Evolutionary conservation across 768 basidiomycete species (phyloP).

Genomic region (Leccinellum luteum): DNA sequence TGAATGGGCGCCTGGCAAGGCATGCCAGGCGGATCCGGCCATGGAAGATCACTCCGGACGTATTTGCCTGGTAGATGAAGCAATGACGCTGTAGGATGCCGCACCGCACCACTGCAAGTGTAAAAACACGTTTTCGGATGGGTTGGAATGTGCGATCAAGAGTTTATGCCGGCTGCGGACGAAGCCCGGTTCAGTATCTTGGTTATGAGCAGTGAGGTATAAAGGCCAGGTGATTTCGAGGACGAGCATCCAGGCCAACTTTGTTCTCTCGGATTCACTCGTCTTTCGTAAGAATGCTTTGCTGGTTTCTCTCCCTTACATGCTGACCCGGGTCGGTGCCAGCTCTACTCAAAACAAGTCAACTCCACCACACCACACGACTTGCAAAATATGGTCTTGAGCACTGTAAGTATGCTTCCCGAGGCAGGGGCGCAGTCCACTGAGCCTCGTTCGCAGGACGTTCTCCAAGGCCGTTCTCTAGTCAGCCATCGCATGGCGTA

Average conservation of each 20-base stretch:
- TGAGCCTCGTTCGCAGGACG: conserved; percentile 9
- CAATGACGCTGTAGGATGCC: no score
- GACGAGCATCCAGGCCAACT: neutral
- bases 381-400: conserved; percentile 1
- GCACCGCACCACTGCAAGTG: no score
- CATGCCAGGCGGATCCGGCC: neutral
- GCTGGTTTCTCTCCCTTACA: neutral
- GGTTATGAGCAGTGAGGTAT: neutral
- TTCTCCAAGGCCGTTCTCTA: neutral
- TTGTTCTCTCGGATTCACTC: neutral
- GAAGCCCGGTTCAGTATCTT: neutral
- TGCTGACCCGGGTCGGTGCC: neutral
- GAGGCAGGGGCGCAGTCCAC: neutral
- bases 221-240: neutral
- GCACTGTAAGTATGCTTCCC: neutral
- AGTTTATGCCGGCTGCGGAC: neutral
- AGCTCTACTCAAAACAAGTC: neutral
- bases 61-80: no score
- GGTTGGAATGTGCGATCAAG: no score
- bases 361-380: neutral
- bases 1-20: neutral
- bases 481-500: neutral
- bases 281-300: neutral
- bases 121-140: no score
- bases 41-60: neutral